Evolutionary conservation across 2,329 filamentous ascomycete species (phyloP), one percentile per base, ranked within the genome.

Genomic region (Fusarium nematophilum): DNA sequence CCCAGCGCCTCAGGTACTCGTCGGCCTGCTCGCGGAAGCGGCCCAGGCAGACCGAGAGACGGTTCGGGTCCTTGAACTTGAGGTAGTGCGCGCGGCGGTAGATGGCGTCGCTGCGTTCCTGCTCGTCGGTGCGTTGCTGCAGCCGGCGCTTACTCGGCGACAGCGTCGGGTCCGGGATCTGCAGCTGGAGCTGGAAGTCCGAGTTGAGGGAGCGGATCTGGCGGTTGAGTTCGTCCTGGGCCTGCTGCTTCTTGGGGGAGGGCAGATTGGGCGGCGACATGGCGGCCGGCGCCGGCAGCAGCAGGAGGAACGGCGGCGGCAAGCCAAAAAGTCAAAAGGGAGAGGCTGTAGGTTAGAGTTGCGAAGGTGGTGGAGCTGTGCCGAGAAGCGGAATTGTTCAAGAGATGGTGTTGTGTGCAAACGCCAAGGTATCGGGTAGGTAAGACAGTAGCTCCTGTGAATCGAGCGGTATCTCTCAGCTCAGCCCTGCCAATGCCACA

Each of bases 151-250:
- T 67, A 36, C 55, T 65, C n/a, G 70, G 71, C 21, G 69, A 69
- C n/a, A 70, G 46, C 2, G 44, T 64, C 6, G 57, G 39, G 45
- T 70, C 65, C 3, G 67, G 67, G 14, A 62, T 53, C 14, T 49
- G 36, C 11, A 74, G 66, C 11, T 59, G 49, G 4, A 75, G 61
- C 9, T 53, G 54, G 40, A 68, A 74, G 27, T 67, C 60, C 23
- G 50, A 51, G 39, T 69, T 73, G 18, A 74, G 58, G 0, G 63
- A 63, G 18, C 62, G 53, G 15, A 74, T 67, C 9, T 55, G 65
- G 25, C 62, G 58, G 23, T 65, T 44, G 11, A 74, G 62, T 34
- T 62, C 62, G 9, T 69, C 64, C 25, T 51, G 57, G 4, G 46
- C 61, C 26, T 57, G 47, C 14, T 29, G 25, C 43, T 51, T 57